phyloP scores from a whole-genome alignment of 2,329 filamentous ascomycete species.

The Xylaria sp. region DNA sequence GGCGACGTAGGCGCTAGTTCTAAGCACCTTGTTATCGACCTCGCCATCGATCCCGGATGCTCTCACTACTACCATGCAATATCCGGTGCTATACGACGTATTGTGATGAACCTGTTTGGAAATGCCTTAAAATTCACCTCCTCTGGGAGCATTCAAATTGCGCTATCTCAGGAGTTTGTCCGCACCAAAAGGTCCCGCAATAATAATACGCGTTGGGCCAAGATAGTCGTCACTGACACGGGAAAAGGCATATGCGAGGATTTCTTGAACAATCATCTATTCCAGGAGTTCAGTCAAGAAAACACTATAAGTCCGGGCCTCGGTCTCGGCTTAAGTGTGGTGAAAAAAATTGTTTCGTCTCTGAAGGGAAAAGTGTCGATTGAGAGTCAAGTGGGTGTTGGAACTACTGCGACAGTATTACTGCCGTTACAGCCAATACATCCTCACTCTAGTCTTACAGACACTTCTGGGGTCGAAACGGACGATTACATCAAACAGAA shows the following conservation, averaged over 20 bases:
- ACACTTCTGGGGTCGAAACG: background rate
- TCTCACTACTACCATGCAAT: slow-evolving; percentile 66
- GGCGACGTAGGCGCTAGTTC: slow-evolving; percentile 8
- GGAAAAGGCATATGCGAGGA: slow-evolving; percentile 73
- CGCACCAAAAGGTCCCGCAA: slow-evolving; percentile 34
- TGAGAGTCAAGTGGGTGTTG: slow-evolving; percentile 38
- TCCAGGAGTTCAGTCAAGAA: slow-evolving; percentile 73
- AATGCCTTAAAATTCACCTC: slow-evolving; percentile 72
- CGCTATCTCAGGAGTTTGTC: slow-evolving; percentile 34
- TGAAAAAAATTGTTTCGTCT: slow-evolving; percentile 62
- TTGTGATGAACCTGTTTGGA: slow-evolving; percentile 72
- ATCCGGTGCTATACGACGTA: slow-evolving; percentile 61
- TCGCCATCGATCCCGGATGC: slow-evolving; percentile 60
- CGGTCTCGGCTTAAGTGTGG: slow-evolving; percentile 73
- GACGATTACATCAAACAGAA: slow-evolving; percentile 29
- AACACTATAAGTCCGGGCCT: slow-evolving; percentile 68
- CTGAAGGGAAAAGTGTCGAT: slow-evolving; percentile 39
- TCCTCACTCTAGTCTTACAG: slow-evolving; percentile 39
- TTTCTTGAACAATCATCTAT: slow-evolving; percentile 69
- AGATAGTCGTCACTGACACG: slow-evolving; percentile 68
- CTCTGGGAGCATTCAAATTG: slow-evolving; percentile 47
- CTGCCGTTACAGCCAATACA: slow-evolving; percentile 48
- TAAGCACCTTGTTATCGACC: slow-evolving; percentile 54
- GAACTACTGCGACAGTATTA: slow-evolving; percentile 45
- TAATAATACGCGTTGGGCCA: slow-evolving; percentile 41